phyloP scores from a whole-genome alignment of 1,284 basidiomycete species.

The Amylostereum chailletii region DNA sequence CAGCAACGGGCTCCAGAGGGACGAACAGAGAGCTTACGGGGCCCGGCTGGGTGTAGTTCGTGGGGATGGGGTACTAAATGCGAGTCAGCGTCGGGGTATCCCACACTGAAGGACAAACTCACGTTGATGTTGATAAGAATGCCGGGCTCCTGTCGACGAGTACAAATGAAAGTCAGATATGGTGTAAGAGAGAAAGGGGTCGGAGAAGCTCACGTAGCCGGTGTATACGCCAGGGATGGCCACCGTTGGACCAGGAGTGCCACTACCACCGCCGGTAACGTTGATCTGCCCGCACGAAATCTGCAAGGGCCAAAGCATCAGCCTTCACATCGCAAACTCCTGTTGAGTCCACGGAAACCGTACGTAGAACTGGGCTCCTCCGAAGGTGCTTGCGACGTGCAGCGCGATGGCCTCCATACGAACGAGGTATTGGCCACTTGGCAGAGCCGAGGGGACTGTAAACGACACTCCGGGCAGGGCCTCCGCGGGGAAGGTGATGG shows the following conservation, averaged over 20 bases:
- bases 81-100: not conserved
- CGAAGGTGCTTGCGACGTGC: conserved; percentile 22
- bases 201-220: conserved; percentile 10
- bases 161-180: no score
- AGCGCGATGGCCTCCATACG: conserved; percentile 40
- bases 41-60: not conserved
- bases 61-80: not conserved
- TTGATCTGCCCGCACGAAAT: conserved; percentile 24
- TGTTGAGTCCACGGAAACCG: conserved; percentile 2
- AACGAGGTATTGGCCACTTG: conserved; percentile 38
- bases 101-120: not conserved
- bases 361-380: conserved; percentile 23
- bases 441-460: conserved; percentile 32
- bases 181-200: no score
- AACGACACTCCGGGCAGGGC: conserved; percentile 30
- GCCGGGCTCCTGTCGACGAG: not conserved
- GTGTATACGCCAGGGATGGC: conserved; percentile 29
- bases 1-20: not conserved
- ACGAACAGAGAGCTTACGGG: not conserved
- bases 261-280: conserved; percentile 26
- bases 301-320: conserved; percentile 6
- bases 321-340: not conserved
- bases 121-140: conserved; percentile 2
- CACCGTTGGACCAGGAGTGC: conserved; percentile 24
- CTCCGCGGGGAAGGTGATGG: conserved; percentile 31